These are phyloP conservation scores for Mycena kentingensis DNA, from an alignment of 768 basidiomycete species.

Conservation along the genomic window DNA sequence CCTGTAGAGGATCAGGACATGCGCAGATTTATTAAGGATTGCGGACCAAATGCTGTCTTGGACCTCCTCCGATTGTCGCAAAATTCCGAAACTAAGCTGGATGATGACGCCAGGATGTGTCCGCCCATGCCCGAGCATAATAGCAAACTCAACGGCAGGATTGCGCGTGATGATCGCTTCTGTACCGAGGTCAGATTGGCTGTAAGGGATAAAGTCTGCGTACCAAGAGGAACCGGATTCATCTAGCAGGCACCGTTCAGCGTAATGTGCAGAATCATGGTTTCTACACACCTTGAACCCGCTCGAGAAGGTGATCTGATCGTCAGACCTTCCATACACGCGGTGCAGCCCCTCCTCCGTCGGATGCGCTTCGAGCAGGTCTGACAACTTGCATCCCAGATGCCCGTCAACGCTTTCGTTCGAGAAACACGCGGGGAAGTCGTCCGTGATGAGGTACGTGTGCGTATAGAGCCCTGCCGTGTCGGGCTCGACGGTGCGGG, in stretches of 20 bases:
- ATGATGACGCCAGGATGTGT: slow-evolving; percentile 6
- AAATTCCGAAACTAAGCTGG: slow-evolving; percentile 9
- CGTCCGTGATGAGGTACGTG: slow-evolving; percentile 3
- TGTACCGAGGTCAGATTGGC: not conserved
- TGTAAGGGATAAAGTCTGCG: not conserved
- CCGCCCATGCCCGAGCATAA: slow-evolving; percentile 3
- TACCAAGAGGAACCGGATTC: slow-evolving; percentile 8
- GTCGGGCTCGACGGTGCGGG: no score
- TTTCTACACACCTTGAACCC: slow-evolving; percentile 6
- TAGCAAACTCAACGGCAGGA: not conserved
- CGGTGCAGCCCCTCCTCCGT: slow-evolving; percentile 8
- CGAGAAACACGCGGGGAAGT: not conserved
- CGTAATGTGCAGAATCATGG: no score
- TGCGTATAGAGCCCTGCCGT: slow-evolving; percentile 11
- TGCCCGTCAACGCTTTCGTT: slow-evolving; percentile 5
- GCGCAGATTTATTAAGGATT: not conserved
- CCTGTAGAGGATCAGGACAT: slow-evolving; percentile 5
- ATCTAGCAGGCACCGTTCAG: not conserved
- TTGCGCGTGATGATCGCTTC: slow-evolving; percentile 10
- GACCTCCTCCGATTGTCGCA: not conserved
- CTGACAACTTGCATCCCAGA: slow-evolving; percentile 3
- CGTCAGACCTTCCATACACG: slow-evolving; percentile 12
- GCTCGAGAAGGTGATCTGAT: not conserved
- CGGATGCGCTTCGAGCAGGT: slow-evolving; percentile 16
- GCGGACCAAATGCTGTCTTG: not conserved